Conservation (phyloP, 2,329 filamentous ascomycete genomes). For the Aspergillus intermedius region DNA sequence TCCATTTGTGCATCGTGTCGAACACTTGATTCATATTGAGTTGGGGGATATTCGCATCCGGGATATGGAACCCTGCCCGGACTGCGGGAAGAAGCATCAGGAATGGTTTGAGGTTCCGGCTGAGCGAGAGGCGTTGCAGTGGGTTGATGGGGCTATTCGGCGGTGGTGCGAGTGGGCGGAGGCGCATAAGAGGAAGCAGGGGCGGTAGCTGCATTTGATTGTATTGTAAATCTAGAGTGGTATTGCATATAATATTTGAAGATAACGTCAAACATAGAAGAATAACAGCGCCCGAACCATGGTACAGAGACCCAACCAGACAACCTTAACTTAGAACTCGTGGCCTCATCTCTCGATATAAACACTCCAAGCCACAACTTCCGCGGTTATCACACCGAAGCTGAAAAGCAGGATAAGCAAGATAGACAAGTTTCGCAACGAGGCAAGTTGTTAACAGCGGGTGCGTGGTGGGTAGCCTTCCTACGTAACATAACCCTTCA, state of each 20-base stretch:
- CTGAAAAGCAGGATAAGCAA: too few relatives aligned
- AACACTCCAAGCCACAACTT: too few relatives aligned
- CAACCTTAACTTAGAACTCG: too few relatives aligned
- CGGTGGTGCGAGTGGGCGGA: constrained; percentile 85
- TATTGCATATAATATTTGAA: not conserved
- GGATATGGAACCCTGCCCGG: constrained; percentile 57
- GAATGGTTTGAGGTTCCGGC: constrained; percentile 95
- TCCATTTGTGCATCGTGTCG: constrained; percentile 78
- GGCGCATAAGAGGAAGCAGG: constrained; percentile 10
- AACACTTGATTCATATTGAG: constrained; percentile 85
- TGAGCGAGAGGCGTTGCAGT: constrained; percentile 60
- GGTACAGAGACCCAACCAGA: not conserved
- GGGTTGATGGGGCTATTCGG: constrained; percentile 66
- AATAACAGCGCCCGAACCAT: too few relatives aligned
- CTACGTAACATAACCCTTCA: too few relatives aligned
- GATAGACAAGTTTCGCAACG: too few relatives aligned
- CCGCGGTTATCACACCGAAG: too few relatives aligned
- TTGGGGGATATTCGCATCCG: constrained; percentile 56
- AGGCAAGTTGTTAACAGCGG: too few relatives aligned
- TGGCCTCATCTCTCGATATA: too few relatives aligned
- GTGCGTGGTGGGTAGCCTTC: too few relatives aligned
- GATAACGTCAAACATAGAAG: too few relatives aligned
- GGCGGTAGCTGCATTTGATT: not conserved
- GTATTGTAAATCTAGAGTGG: not conserved
- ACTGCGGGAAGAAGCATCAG: constrained; percentile 76